Conservation (phyloP, 208 protist genomes). For the Balamuthia mandrillaris region DNA sequence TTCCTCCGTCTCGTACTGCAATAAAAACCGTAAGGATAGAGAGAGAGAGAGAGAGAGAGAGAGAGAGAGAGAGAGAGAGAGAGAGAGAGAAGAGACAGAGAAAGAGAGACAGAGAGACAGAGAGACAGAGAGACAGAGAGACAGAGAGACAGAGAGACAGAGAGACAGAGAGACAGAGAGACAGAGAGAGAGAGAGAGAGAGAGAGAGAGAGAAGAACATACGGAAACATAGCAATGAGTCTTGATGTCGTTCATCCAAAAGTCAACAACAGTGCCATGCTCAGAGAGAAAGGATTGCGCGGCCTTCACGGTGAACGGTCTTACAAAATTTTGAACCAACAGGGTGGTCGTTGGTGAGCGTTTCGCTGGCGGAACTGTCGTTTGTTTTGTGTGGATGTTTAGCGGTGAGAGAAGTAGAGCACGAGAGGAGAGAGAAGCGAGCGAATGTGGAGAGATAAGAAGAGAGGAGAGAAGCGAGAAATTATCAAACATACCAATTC, state of each 20-base stretch:
- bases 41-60: too few species aligned
- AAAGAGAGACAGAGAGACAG: too few species aligned
- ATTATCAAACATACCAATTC: not conserved
- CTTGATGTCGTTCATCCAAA: conserved; percentile 47
- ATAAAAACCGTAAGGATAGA: not conserved
- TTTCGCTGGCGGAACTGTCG: not conserved
- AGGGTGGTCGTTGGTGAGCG: conserved; percentile 23
- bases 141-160: too few species aligned
- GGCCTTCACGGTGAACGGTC: conserved; percentile 37
- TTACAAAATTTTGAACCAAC: conserved; percentile 41
- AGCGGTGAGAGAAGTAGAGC: too few species aligned
- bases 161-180: too few species aligned
- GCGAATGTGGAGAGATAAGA: not conserved
- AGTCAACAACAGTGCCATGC: not conserved
- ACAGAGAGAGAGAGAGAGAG: too few species aligned
- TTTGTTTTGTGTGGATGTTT: too few species aligned
- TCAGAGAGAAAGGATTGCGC: conserved; percentile 28
- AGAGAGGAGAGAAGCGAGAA: not conserved
- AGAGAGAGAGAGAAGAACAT: too few species aligned
- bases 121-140: too few species aligned
- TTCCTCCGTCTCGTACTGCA: conserved; percentile 26
- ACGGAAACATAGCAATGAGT: conserved; percentile 39
- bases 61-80: too few species aligned
- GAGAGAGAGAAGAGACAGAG: too few species aligned
- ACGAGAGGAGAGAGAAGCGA: not conserved